Conservation (phyloP, 2,329 filamentous ascomycete species). For the Exserohilum turcica region DNA sequence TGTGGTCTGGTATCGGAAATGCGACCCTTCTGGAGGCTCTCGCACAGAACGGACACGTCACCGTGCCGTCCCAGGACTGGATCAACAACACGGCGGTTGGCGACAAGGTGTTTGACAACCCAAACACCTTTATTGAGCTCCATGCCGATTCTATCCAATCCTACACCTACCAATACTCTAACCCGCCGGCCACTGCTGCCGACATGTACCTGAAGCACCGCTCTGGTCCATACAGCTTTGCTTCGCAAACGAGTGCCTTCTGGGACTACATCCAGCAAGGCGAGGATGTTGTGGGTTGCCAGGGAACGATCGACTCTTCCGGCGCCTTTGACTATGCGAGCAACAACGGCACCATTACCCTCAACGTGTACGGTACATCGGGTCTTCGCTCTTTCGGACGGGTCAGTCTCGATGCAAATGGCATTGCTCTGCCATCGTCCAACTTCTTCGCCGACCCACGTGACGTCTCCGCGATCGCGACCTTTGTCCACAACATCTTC, state of each 20-base stretch:
- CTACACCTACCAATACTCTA: slow-evolving; percentile 55
- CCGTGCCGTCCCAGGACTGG: slow-evolving; percentile 49
- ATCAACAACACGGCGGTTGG: slow-evolving; percentile 58
- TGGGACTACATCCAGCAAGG: slow-evolving; percentile 55
- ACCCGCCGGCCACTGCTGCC: slow-evolving; percentile 51
- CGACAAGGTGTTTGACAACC: slow-evolving; percentile 60
- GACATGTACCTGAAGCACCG: slow-evolving; percentile 56
- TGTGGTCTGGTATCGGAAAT: slow-evolving; percentile 49
- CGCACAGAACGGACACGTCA: slow-evolving; percentile 45
- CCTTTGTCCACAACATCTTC: slow-evolving; percentile 59
- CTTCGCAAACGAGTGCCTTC: slow-evolving; percentile 59
- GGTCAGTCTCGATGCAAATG: slow-evolving; percentile 54
- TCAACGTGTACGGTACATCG: slow-evolving; percentile 64
- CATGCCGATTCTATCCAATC: slow-evolving; percentile 52
- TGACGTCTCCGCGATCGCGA: slow-evolving; percentile 56
- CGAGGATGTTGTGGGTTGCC: slow-evolving; percentile 54
- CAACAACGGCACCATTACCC: slow-evolving; percentile 56
- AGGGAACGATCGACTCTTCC: slow-evolving; percentile 59
- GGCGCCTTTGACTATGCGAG: slow-evolving; percentile 50
- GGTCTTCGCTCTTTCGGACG: slow-evolving; percentile 57
- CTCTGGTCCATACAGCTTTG: slow-evolving; percentile 60
- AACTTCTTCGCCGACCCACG: slow-evolving; percentile 55
- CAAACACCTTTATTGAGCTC: slow-evolving; percentile 61
- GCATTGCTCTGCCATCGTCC: slow-evolving; percentile 50
- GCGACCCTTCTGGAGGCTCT: slow-evolving; percentile 35